phyloP scores from a whole-genome alignment of 305 asterid genomes.

The Coffea humblotiana region DNA sequence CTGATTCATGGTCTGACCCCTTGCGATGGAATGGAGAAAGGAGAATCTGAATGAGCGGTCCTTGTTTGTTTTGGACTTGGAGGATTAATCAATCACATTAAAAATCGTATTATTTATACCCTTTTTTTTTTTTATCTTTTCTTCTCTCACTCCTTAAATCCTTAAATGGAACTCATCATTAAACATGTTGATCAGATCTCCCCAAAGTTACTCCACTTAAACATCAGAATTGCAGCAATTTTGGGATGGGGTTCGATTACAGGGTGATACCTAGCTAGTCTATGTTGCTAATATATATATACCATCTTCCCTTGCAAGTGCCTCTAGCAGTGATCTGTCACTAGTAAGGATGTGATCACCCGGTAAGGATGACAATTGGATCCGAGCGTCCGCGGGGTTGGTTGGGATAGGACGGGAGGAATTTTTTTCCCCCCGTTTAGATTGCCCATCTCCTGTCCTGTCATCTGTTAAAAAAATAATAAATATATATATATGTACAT shows the following conservation, averaged over 20 bases:
- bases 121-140: too few relatives aligned
- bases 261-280: too few relatives aligned
- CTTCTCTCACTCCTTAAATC: too few relatives aligned
- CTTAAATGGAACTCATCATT: neutral
- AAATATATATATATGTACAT: too few relatives aligned
- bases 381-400: too few relatives aligned
- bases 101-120: neutral
- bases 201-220: neutral
- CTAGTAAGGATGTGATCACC: too few relatives aligned
- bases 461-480: too few relatives aligned
- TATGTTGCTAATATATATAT: neutral
- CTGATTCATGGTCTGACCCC: neutral
- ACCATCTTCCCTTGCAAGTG: constrained; percentile 12
- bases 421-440: too few relatives aligned
- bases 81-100: too few relatives aligned
- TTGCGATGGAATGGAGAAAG: neutral
- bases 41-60: neutral
- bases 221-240: neutral
- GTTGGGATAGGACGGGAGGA: too few relatives aligned
- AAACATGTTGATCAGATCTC: neutral
- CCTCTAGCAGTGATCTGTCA: neutral
- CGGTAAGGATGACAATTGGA: too few relatives aligned
- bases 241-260: neutral
- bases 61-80: neutral
- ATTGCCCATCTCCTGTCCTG: too few relatives aligned